Evolutionary conservation across 192 early-diverging fungal species (phyloP).

Genomic region (Coemansia sp.): DNA sequence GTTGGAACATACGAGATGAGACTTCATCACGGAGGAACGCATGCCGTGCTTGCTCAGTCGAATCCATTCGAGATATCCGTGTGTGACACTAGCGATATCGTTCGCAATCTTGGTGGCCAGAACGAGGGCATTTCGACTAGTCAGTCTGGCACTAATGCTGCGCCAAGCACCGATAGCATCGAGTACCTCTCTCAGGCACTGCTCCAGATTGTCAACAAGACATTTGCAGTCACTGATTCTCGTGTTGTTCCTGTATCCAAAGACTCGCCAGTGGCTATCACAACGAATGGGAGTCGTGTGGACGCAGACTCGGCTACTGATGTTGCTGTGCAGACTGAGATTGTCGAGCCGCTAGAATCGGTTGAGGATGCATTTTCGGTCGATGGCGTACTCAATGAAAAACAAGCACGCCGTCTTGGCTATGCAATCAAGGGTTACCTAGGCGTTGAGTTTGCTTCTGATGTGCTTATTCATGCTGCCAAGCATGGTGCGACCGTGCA

Average conservation of each 20-base stretch:
- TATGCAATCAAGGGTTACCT: conserved; percentile 80
- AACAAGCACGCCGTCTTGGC: conserved; percentile 67
- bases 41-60: conserved; percentile 75
- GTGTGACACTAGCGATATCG: conserved; percentile 23
- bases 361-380: conserved; percentile 36
- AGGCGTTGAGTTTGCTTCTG: conserved; percentile 80
- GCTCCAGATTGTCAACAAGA: conserved; percentile 43
- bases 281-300: not conserved
- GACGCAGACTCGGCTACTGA: conserved; percentile 10
- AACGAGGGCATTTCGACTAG: not conserved
- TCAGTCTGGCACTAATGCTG: not conserved
- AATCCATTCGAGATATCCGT: conserved; percentile 75
- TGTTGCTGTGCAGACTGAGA: conserved; percentile 35
- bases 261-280: not conserved
- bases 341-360: conserved; percentile 45
- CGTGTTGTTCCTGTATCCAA: conserved; percentile 1
- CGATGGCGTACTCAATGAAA: conserved; percentile 50
- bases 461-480: conserved; percentile 45
- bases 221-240: conserved; percentile 47
- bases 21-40: conserved; percentile 84
- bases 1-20: conserved; percentile 88
- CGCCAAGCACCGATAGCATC: conserved; percentile 3
- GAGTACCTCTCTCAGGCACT: conserved; percentile 39
- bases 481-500: conserved; percentile 53
- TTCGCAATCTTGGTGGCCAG: conserved; percentile 12